These are phyloP conservation scores for Lodderomyces oxycetoniae DNA, from an alignment of 1,139 yeast species.

Conservation along the genomic window DNA sequence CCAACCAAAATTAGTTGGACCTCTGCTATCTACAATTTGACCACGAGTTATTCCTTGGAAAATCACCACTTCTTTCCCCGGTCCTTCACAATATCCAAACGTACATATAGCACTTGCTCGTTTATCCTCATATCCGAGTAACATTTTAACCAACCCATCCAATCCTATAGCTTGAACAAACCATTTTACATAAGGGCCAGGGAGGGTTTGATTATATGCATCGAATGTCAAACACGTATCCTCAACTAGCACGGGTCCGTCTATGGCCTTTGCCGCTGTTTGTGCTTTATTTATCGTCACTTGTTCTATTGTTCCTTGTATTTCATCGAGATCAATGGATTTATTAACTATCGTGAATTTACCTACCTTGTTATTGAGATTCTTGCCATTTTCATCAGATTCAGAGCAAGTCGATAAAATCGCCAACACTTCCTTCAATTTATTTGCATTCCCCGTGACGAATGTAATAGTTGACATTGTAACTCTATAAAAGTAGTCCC, in stretches of 20 bases:
- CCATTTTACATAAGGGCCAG: conserved; percentile 94
- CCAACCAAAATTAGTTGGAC: conserved; percentile 88
- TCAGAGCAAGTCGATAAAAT: conserved; percentile 38
- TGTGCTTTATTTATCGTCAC: conserved; percentile 79
- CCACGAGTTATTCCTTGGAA: conserved; percentile 89
- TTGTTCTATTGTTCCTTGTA: conserved; percentile 83
- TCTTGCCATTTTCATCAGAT: not conserved
- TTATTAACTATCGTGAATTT: conserved; percentile 52
- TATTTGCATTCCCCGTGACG: conserved; percentile 87
- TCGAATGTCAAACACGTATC: conserved; percentile 87
- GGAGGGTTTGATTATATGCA: conserved; percentile 74
- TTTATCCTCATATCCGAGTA: conserved; percentile 77
- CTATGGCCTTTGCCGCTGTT: conserved; percentile 58
- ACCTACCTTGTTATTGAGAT: conserved; percentile 43
- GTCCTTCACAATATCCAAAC: conserved; percentile 85
- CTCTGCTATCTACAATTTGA: conserved; percentile 68
- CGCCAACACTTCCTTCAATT: conserved; percentile 75
- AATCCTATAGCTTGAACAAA: conserved; percentile 70
- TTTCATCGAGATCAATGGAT: conserved; percentile 76
- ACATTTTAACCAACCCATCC: conserved; percentile 69
- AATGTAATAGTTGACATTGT: conserved; percentile 45
- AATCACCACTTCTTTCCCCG: conserved; percentile 62
- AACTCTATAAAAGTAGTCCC: conserved; percentile 21
- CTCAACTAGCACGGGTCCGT: conserved; percentile 86
- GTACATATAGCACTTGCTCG: conserved; percentile 88